Percentiles rank a stretch among this genome's conserved stretches.
phyloP scores from a whole-genome alignment of 768 basidiomycete species.

The Coprinellus micaceus region DNA sequence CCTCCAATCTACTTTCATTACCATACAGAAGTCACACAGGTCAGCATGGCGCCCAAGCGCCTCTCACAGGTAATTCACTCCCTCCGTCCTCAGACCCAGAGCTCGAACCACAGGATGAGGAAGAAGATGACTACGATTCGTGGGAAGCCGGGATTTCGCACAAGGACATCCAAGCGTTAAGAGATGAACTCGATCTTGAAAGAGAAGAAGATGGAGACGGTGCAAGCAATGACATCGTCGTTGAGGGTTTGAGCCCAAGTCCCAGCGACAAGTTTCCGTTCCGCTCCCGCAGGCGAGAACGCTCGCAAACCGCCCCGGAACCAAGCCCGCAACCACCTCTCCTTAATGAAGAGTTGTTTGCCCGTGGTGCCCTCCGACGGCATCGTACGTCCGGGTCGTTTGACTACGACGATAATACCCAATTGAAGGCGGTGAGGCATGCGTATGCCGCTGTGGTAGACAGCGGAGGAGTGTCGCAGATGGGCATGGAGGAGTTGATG shows the following conservation, averaged over 20 bases:
- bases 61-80: background rate
- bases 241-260: background rate
- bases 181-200: background rate
- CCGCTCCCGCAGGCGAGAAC: slow-evolving; percentile 1
- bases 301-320: slow-evolving; percentile 24
- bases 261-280: background rate
- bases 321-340: slow-evolving; percentile 1
- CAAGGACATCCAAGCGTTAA: background rate
- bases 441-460: slow-evolving; percentile 40
- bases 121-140: background rate
- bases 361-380: slow-evolving; percentile 25
- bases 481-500: slow-evolving; percentile 46
- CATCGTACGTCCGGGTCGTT: slow-evolving; percentile 28
- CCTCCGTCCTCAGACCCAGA: background rate
- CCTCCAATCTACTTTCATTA: background rate
- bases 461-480: slow-evolving; percentile 42
- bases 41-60: background rate
- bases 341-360: background rate
- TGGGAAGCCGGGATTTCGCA: background rate
- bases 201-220: background rate
- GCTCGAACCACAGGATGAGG: no score
- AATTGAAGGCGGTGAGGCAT: slow-evolving; percentile 39
- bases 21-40: background rate
- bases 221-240: background rate
- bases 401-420: slow-evolving; percentile 20